Evolutionary conservation across 169 alveolate species (phyloP), one percentile per base, ranked within the genome.

Genomic region (Plasmodium gaboni): DNA sequence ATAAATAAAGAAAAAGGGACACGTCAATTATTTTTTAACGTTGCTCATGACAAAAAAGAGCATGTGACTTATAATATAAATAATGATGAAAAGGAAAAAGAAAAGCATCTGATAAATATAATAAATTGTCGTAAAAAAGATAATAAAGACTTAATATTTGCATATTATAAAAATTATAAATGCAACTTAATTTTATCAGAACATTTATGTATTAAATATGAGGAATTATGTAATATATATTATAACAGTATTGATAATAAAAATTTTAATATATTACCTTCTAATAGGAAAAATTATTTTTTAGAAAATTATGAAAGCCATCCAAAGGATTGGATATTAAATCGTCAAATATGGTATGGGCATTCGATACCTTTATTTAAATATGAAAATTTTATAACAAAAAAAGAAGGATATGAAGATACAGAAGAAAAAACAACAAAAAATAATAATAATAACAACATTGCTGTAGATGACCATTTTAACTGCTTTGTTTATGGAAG

Each of bases 281-380:
- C 28, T n/a, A 76, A 76, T 44, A 64, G 26, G 48, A 55, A 55
- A 42, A 55, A 50, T 42, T 76, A 64, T 44, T 76, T 76, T 68
- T 64, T 68, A 13, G 68, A 68, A 2, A 44, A 32, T 10, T 17
- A 12, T 32, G 22, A 38, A 50, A 22, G 8, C n/a, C 28, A 38
- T 6, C 24, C 26, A 42, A 12, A 17, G 13, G 71, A 59, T n/a
- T 76, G 89, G 89, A 44, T 68, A 8, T 64, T 76, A 15, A 76
- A 42, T 38, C 15, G 89, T 5, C 89, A 76, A 12, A 69, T 76
- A 12, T 68, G 68, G 10, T 50, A 46, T 42, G 89, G 89, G 0
- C 89, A 76, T 13, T 51, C 48, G n/a, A 68, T 76, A 9, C 89
- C 89, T 4, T 24, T 76, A 15, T 76, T 32, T 64, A 76, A 64